These are phyloP conservation scores for Flaveria robusta DNA, from an alignment of 129 eudicot genomes.

Conservation along the genomic window DNA sequence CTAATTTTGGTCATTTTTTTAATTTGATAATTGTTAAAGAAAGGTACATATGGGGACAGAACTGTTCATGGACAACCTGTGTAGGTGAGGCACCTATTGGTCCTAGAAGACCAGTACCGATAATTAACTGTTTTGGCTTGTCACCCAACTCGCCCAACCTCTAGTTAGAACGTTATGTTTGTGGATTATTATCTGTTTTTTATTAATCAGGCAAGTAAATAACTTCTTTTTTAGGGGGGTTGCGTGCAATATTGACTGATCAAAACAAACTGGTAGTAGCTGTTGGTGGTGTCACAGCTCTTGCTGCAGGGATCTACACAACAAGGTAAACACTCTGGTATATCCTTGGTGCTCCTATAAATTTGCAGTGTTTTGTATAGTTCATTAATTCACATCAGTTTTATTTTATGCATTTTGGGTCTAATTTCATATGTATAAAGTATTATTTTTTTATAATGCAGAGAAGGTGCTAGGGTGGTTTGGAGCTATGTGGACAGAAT, in stretches of 20 bases:
- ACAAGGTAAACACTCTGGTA: constrained; percentile 63
- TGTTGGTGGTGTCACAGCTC: constrained; percentile 97
- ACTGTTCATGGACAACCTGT: background rate
- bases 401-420: background rate
- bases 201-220: constrained; percentile 12
- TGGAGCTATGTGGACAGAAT: constrained; percentile 99
- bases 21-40: background rate
- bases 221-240: constrained; percentile 64
- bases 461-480: constrained; percentile 98
- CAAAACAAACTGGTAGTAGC: constrained; percentile 96
- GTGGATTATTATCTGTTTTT: background rate
- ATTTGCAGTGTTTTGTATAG: background rate
- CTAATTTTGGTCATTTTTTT: background rate
- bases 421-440: constrained; percentile 1
- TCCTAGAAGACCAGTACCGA: background rate
- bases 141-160: background rate
- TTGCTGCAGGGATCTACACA: constrained; percentile 97
- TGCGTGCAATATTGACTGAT: constrained; percentile 86
- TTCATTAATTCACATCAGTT: background rate
- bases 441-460: constrained; percentile 36
- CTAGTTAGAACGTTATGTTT: background rate
- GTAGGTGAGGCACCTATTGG: too few relatives aligned
- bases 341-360: background rate
- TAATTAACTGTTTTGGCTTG: background rate
- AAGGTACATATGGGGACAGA: background rate